phyloP scores from a whole-genome alignment of 768 basidiomycete genomes.

The Tephrocybe sp. region DNA sequence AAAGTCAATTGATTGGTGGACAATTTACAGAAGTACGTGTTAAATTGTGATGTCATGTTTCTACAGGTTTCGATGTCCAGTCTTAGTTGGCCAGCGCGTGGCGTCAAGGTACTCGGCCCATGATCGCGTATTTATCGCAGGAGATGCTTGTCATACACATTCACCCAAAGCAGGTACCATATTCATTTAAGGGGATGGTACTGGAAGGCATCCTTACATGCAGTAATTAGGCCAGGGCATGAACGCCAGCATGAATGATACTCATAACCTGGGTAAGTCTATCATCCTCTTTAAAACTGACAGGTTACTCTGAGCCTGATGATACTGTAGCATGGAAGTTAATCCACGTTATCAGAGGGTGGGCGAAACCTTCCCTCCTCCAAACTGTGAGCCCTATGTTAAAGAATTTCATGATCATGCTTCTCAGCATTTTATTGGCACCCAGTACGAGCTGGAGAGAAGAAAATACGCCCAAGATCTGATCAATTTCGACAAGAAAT shows the following conservation, averaged over 20 bases:
- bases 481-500: conserved; percentile 67
- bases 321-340: conserved; percentile 54
- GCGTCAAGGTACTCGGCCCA: conserved; percentile 58
- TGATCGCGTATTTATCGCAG: conserved; percentile 73
- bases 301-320: neutral
- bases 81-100: conserved; percentile 73
- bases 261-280: conserved; percentile 59
- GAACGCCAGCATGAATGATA: conserved; percentile 77
- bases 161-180: conserved; percentile 64
- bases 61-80: neutral
- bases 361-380: conserved; percentile 45
- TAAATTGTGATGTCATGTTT: neutral
- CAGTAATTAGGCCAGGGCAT: conserved; percentile 62
- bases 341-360: conserved; percentile 52
- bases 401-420: neutral
- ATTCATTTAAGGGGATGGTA: too few relatives aligned
- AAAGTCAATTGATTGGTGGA: conserved; percentile 66
- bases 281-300: too few relatives aligned
- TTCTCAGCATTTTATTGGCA: neutral
- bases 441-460: conserved; percentile 67
- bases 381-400: conserved; percentile 41
- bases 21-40: conserved; percentile 64
- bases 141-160: conserved; percentile 73
- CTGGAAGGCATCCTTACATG: too few relatives aligned
- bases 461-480: conserved; percentile 69